phyloP scores from a whole-genome alignment of 108 stramenopile genomes.

The Phaeodactylum tricornutum region DNA sequence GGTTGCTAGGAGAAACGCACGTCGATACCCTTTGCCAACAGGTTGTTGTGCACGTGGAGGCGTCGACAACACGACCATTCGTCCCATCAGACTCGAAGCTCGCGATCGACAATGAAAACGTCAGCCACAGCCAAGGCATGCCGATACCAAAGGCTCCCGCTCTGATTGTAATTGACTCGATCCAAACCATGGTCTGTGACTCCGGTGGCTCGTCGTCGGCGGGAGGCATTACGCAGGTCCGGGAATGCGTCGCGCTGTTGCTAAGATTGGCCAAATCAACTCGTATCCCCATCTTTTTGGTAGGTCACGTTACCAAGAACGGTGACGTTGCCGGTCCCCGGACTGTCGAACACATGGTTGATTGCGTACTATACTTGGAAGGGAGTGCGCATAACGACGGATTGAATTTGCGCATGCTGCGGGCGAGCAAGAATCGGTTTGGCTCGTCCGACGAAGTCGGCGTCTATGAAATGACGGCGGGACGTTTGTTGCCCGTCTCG shows the following conservation, averaged over 20 bases:
- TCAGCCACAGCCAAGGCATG: neutral
- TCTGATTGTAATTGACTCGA: constrained; percentile 72
- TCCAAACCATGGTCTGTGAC: constrained; percentile 87
- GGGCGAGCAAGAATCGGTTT: constrained; percentile 87
- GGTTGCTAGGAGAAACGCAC: constrained; percentile 57
- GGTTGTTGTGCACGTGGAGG: constrained; percentile 30
- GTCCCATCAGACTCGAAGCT: no score
- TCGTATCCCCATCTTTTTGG: constrained; percentile 76
- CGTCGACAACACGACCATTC: no score
- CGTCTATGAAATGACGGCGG: constrained; percentile 75
- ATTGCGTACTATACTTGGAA: constrained; percentile 88
- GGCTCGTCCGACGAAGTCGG: constrained; percentile 81
- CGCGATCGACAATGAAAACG: constrained; percentile 1
- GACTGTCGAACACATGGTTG: constrained; percentile 96
- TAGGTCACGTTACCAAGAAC: constrained; percentile 92
- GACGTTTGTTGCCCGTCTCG: constrained; percentile 63
- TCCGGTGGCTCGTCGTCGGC: constrained; percentile 49
- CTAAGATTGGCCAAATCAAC: constrained; percentile 86
- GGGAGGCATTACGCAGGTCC: constrained; percentile 82
- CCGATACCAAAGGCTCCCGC: neutral
- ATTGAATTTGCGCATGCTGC: constrained; percentile 41
- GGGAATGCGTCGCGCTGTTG: constrained; percentile 76
- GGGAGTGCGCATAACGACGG: constrained; percentile 33
- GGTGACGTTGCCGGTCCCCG: constrained; percentile 92
- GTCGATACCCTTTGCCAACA: constrained; percentile 50